Evolutionary conservation across 1,139 yeast species (phyloP), one percentile per base, ranked within the genome.

Genomic region (Geotrichum carabidarum): DNA sequence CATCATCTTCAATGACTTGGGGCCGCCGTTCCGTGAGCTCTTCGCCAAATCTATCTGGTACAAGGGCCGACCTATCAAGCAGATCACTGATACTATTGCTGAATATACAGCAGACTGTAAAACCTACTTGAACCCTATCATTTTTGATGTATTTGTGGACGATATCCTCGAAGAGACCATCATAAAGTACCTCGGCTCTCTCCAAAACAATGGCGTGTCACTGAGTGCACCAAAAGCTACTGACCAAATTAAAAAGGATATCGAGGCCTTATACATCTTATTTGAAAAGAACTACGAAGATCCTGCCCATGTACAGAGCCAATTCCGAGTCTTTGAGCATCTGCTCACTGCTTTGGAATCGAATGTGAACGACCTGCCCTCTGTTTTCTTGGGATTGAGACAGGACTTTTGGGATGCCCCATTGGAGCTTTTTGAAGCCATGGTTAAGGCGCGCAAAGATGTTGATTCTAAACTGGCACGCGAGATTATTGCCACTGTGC

Each of bases 1-100:
- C 36, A 81, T 90, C 34, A 83, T 89, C 49, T 80, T 84, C 64
- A 86, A 84, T 62, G 96, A 90, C 75, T 75, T 78, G 71, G 77
- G 69, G 47, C 70, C 68, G 7, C 78, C 82, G 2, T 77, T 78
- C 57, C 65, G 71, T 12, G 74, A 74, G 50, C 66, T 83, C 8
- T 81, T 82, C 63, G 61, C 55, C 31, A 59, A 69, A 7, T 63
- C 65, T 8, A 56, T 64, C 7, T 71, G 74, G 74, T 62, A 73
- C 74, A 61, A 80, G 71, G 68, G 72, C 59, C 52, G 77, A 73
- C 60, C 79, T 69, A 58, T 80, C 75, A 72, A 82, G 79, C 82
- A 78, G 62, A 81, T 85, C 27, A 78, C 81, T 7, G 91, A 84
- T 60, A 87, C 95, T 0, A 74, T 87, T n/a, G 77, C 75, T 38